Conservation (phyloP, 2,329 filamentous ascomycete genomes). For the Arthrinium puccinioides region DNA sequence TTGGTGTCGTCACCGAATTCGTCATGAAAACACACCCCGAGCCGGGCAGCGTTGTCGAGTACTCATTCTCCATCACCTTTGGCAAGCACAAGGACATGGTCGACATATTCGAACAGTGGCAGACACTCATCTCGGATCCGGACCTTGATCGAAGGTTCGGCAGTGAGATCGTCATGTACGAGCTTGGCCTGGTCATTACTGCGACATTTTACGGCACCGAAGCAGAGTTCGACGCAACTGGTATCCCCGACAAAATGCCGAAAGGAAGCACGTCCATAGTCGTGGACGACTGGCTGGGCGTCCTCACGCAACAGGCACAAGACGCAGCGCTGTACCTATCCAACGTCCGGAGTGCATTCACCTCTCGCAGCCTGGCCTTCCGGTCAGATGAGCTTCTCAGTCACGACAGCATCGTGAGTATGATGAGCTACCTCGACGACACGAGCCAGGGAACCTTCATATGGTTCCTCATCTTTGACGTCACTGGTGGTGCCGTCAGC, state of each 20-base stretch:
- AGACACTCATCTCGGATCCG: conserved; percentile 45
- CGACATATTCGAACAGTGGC: conserved; percentile 48
- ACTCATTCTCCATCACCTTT: conserved; percentile 47
- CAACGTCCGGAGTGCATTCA: conserved; percentile 43
- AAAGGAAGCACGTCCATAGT: conserved; percentile 33
- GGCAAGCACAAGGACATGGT: conserved; percentile 40
- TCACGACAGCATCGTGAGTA: conserved; percentile 31
- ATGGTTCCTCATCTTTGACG: conserved; percentile 58
- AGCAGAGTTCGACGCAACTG: conserved; percentile 44
- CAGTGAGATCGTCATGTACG: conserved; percentile 46
- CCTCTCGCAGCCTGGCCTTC: conserved; percentile 51
- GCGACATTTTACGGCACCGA: conserved; percentile 55
- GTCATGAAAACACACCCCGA: conserved; percentile 48
- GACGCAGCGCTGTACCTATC: conserved; percentile 38
- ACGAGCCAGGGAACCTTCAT: conserved; percentile 41
- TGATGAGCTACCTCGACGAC: conserved; percentile 48
- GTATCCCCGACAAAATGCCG: conserved; percentile 41
- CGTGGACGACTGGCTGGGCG: conserved; percentile 56
- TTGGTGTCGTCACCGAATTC: conserved; percentile 52
- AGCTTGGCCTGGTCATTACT: conserved; percentile 46
- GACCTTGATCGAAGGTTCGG: conserved; percentile 51
- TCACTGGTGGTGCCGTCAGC: conserved; percentile 51
- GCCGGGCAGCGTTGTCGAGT: conserved; percentile 49
- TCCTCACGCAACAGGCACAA: conserved; percentile 46
- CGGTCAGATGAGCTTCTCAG: conserved; percentile 39